These are phyloP conservation scores for Nitzschia inconspicua DNA, from an alignment of 108 stramenopile genomes.

Conservation along the genomic window DNA sequence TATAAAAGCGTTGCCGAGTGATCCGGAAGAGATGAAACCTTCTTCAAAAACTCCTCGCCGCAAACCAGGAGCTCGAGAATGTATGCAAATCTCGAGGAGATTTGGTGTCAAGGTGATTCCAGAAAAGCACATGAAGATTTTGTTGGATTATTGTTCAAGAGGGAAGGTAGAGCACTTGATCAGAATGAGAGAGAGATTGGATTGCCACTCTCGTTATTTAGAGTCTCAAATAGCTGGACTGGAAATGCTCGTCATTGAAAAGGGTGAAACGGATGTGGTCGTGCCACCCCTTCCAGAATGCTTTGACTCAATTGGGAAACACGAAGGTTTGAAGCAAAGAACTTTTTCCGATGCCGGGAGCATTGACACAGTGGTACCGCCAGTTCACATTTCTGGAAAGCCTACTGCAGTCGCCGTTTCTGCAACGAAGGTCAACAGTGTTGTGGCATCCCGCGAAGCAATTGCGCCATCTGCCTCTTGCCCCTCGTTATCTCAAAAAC, in stretches of 20 bases:
- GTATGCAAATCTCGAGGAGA: slow-evolving; percentile 80
- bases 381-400: no score
- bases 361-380: not conserved
- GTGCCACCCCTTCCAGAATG: slow-evolving; percentile 34
- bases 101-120: slow-evolving; percentile 65
- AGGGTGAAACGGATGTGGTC: slow-evolving; percentile 47
- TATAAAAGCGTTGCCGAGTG: slow-evolving; percentile 11
- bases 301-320: not conserved
- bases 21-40: not conserved
- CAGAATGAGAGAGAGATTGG: slow-evolving; percentile 83
- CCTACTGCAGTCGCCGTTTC: no score
- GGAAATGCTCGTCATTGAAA: slow-evolving; percentile 62
- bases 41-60: slow-evolving; percentile 50
- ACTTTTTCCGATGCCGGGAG: not conserved
- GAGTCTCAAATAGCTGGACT: slow-evolving; percentile 79
- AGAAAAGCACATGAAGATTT: slow-evolving; percentile 65
- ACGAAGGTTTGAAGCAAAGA: not conserved
- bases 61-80: slow-evolving; percentile 88
- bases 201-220: slow-evolving; percentile 76
- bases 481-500: no score
- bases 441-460: no score
- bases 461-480: no score
- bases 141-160: slow-evolving; percentile 81
- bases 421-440: no score
- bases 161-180: slow-evolving; percentile 89